Evolutionary conservation across 306 rosid genomes (phyloP).

Genomic region (Prosopis cineraria): DNA sequence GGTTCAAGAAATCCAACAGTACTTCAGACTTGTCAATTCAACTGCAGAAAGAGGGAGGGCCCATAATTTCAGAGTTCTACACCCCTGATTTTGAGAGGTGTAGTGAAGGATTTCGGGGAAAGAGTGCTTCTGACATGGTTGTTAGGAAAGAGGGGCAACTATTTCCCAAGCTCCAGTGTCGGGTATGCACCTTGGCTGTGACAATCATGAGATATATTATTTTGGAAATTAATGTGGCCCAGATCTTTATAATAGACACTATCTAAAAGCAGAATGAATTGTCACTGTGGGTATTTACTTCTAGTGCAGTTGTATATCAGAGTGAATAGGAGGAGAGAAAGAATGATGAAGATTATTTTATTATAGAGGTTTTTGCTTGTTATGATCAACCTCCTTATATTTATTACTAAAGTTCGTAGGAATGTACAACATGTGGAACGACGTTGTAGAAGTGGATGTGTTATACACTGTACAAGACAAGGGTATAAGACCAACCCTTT

Average conservation of each 20-base stretch:
- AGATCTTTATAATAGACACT: neutral
- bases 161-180: conserved; percentile 80
- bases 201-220: conserved; percentile 8
- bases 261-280: conserved; percentile 17
- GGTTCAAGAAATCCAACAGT: conserved; percentile 71
- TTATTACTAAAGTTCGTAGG: neutral
- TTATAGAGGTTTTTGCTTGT: neutral
- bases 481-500: neutral
- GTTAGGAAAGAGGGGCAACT: conserved; percentile 57
- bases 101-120: conserved; percentile 50
- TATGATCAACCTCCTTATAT: neutral
- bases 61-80: conserved; percentile 64
- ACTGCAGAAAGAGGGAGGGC: conserved; percentile 43
- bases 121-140: conserved; percentile 54
- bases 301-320: conserved; percentile 21
- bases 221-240: neutral
- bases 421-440: neutral
- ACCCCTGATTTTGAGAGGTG: conserved; percentile 49
- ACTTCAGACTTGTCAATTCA: conserved; percentile 62
- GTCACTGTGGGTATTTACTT: neutral
- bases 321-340: neutral
- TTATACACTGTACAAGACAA: neutral
- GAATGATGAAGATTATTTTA: neutral
- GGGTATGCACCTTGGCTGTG: conserved; percentile 61
- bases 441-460: neutral